Evolutionary conservation across 345 rosid genomes (phyloP).

Genomic region (Populus simonii): DNA sequence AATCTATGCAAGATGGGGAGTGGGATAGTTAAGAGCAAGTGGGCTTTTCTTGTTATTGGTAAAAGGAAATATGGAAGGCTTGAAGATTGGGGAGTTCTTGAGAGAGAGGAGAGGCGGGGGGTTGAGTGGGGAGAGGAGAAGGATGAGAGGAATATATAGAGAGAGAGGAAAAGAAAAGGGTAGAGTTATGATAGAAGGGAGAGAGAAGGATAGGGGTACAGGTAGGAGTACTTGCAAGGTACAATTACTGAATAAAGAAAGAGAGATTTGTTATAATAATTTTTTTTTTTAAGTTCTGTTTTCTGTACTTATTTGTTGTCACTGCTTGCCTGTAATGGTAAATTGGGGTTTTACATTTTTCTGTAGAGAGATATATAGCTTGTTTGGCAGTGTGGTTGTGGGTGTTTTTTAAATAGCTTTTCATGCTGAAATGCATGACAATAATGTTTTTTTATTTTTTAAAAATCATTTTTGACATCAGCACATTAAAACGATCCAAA

Average conservation of each 20-base stretch:
- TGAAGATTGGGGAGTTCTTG: background rate
- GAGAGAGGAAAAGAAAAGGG: background rate
- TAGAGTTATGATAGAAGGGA: constrained; percentile 1
- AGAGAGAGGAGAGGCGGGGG: background rate
- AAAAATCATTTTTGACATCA: no score
- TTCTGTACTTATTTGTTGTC: background rate
- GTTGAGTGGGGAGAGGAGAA: background rate
- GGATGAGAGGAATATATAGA: background rate
- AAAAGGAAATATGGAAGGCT: background rate
- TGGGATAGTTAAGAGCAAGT: background rate
- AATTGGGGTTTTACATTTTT: no score
- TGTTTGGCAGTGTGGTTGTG: no score
- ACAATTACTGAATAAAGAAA: constrained; percentile 11
- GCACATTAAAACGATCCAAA: no score
- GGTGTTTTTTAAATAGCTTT: no score
- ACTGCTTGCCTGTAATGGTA: background rate
- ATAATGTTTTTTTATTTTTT: no score
- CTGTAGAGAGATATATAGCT: no score
- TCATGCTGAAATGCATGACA: no score
- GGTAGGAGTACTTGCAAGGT: constrained; percentile 30
- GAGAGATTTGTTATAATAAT: background rate
- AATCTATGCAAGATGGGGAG: background rate
- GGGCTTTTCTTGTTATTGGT: background rate
- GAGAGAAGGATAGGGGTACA: constrained; percentile 21
- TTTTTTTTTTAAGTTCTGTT: background rate